Evolutionary conservation across 441 rosid genomes (phyloP), one percentile per base, ranked within the genome.

Genomic region (Erodium trifolium): DNA sequence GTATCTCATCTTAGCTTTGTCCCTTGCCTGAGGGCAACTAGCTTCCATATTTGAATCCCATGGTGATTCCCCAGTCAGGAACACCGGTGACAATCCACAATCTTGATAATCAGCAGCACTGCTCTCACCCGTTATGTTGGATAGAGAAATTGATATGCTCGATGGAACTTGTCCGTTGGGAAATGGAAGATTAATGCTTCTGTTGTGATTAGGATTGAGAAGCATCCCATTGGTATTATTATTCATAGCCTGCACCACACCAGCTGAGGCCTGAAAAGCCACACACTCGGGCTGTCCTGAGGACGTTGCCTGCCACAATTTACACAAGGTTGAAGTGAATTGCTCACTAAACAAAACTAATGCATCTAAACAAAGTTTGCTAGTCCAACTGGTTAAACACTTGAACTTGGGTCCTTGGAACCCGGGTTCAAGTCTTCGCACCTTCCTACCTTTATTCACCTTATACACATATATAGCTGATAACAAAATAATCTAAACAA

Each of bases 111-210:
- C 86, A 45, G 82, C 67, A 5, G 77, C 77, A 2, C 76, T 85
- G 73, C 51, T 45, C 51, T 85, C 91, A 12, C 92, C 82, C 5
- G 86, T 79, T 37, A 88, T 71, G 75, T 79, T 90, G 51, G 94
- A 82, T 51, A 82, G 67, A 11, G 95, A 79, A 37, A 82, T 69
- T 8, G 92, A 83, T 63, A 84, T 71, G 75, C 87, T 82, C 37
- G 86, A 70, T 66, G 76, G 82, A 72, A 87, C 84, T 78, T 82
- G 85, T 14, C 78, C 78, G 43, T 73, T 13, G 3, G 82, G 81
- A 69, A 79, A 82, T 37, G 84, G 86, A n/a, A 84, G 69, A 66
- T 78, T 81, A 27, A 84, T 70, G 71, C 66, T 80, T 75, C 76
- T 68, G 71, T 68, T 76, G 79, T 85, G 37, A 34, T 34, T 68